Conservation (phyloP, 495 filamentous ascomycete genomes). For the Talaromyces proteolyticus region DNA sequence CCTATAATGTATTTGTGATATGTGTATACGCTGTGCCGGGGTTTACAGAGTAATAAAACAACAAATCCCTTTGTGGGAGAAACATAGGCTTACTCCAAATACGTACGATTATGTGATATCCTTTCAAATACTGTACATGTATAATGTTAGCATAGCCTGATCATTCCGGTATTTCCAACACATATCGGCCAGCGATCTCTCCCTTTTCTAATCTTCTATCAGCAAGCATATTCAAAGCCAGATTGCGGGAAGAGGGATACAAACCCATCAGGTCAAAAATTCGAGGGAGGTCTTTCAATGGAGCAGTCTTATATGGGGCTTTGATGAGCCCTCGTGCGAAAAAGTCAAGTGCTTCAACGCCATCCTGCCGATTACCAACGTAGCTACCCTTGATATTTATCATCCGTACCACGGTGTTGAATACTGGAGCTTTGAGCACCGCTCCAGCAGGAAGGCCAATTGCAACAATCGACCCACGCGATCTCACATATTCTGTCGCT, state of each 20-base stretch:
- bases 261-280: slow-evolving; percentile 68
- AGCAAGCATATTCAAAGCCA: neutral
- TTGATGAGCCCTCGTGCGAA: slow-evolving; percentile 77
- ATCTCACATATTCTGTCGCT: slow-evolving; percentile 77
- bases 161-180: slow-evolving; percentile 72
- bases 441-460: slow-evolving; percentile 81
- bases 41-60: no score
- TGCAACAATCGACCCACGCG: slow-evolving; percentile 71
- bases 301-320: slow-evolving; percentile 76
- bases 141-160: no score
- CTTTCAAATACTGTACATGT: no score
- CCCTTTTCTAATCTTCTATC: slow-evolving; percentile 38
- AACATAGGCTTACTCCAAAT: no score
- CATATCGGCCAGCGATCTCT: slow-evolving; percentile 84
- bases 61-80: no score
- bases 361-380: slow-evolving; percentile 85
- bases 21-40: no score
- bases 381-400: slow-evolving; percentile 90
- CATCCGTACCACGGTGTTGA: slow-evolving; percentile 81
- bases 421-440: slow-evolving; percentile 74
- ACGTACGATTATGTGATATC: no score
- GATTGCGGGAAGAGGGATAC: slow-evolving; percentile 9
- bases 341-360: slow-evolving; percentile 82
- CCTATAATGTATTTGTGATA: no score
- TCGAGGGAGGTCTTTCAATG: slow-evolving; percentile 67